A percentile compares a stretch with the other conserved stretches of the same genome.
These are phyloP conservation scores for Kluyveromyces marxianus DNA, from an alignment of 1,139 yeast species.

Conservation along the genomic window DNA sequence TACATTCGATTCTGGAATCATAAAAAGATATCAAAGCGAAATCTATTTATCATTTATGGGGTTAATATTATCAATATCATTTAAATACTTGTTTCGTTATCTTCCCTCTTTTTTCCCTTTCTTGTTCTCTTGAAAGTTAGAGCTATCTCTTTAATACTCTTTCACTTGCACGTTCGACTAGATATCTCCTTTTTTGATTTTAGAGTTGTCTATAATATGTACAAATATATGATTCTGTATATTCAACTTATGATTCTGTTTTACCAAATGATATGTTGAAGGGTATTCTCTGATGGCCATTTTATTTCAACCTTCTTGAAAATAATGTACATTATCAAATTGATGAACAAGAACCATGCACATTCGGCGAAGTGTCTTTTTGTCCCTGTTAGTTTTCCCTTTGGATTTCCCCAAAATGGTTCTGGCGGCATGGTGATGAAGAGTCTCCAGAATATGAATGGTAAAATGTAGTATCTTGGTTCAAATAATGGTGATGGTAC, in stretches of 20 bases:
- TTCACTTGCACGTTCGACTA: neutral
- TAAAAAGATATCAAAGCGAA: neutral
- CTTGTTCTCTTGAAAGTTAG: no score
- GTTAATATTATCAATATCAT: no score
- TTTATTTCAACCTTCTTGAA: conserved; percentile 56
- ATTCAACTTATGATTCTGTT: neutral
- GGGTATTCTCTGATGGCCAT: conserved; percentile 56
- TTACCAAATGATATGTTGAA: conserved; percentile 87
- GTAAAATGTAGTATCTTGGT: conserved; percentile 84
- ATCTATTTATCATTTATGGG: neutral
- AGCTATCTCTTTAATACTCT: no score
- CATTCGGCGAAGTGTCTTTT: conserved; percentile 47
- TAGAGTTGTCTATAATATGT: neutral
- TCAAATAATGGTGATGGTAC: conserved; percentile 90
- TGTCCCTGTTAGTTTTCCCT: conserved; percentile 23
- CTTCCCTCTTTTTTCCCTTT: no score
- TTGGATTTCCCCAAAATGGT: conserved; percentile 26
- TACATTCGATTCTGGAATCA: no score
- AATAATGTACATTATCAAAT: conserved; percentile 43
- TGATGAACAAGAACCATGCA: conserved; percentile 51
- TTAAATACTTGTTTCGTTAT: no score
- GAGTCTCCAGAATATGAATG: conserved; percentile 67
- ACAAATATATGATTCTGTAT: conserved; percentile 1
- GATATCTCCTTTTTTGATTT: neutral
- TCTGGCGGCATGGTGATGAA: conserved; percentile 40